phyloP scores from a whole-genome alignment of 768 basidiomycete species.

The Multifurca ochricompacta region DNA sequence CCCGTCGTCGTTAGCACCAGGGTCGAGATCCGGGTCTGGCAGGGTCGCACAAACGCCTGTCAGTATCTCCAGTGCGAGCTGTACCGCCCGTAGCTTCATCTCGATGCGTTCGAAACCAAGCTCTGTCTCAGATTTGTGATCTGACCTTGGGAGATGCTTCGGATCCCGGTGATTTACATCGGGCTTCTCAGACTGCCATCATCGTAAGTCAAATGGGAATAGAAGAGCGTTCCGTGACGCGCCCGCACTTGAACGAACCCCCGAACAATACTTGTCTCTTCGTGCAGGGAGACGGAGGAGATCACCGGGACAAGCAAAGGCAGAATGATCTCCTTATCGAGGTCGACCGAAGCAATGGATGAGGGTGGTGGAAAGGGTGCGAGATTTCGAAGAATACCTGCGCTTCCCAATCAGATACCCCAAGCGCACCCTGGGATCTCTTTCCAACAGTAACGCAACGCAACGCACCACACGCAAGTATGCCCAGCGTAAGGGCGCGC shows the following conservation, averaged over 20 bases:
- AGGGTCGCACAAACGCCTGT: slow-evolving; percentile 84
- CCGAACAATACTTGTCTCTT: slow-evolving; percentile 42
- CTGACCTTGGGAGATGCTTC: slow-evolving; percentile 36
- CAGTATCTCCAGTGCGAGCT: slow-evolving; percentile 80
- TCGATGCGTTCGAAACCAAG: slow-evolving; percentile 69
- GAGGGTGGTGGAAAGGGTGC: slow-evolving; percentile 68
- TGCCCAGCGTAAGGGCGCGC: slow-evolving; percentile 44
- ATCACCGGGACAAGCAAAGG: slow-evolving; percentile 65
- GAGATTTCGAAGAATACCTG: slow-evolving; percentile 72
- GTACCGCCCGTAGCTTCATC: slow-evolving; percentile 59
- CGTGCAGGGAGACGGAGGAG: slow-evolving; percentile 46
- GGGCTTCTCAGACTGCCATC: slow-evolving; percentile 40
- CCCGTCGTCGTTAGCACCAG: slow-evolving; percentile 29
- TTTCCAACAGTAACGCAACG: not conserved
- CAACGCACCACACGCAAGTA: slow-evolving; percentile 61
- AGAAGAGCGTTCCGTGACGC: slow-evolving; percentile 19
- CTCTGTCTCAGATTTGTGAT: slow-evolving; percentile 66
- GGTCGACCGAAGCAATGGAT: slow-evolving; percentile 50
- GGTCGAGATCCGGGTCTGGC: slow-evolving; percentile 58
- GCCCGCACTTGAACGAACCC: slow-evolving; percentile 48
- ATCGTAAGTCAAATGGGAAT: not conserved
- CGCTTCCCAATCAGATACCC: not conserved
- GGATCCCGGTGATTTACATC: slow-evolving; percentile 31
- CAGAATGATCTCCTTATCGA: slow-evolving; percentile 64
- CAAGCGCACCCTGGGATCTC: not conserved